Base-by-base conservation (phyloP, 2,329 filamentous ascomycete genomes). In the Pyrenochaeta sp. region DNA sequence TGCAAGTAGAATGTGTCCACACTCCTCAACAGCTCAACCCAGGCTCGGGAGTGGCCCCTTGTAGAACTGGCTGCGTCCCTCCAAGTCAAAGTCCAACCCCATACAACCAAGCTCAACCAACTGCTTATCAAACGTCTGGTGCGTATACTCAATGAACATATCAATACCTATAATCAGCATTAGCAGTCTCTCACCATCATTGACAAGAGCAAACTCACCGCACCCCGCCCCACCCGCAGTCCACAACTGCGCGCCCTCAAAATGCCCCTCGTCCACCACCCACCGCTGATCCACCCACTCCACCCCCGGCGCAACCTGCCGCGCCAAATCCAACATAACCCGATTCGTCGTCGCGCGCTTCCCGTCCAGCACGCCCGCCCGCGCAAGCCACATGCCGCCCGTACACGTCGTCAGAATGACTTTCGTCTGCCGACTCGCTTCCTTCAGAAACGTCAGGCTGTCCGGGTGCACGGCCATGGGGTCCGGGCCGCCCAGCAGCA, bases 341-440 rank as follows among this genome's bases (percentile, higher is more conserved):
- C 71, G 53, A 37, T 76, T 76, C 15, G 71, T 74, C 3, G 73
- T 75, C 7, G 61, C 66, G 47, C 67, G 72, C 58, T 61, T 68
- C 3, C 72, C 72, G 8, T 71, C 59, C 43, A 76, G 41, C 15
- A 69, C 54, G 0, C 72, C 72, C 6, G 64, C 47, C 38, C 49
- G 59, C 1, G 72, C 73, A 11, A 75, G 47, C 73, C 74, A 75
- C 51, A 73, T 55, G 2, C 56, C 61, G 2, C 73, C 72, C 11
- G 64, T 65, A 48, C 72, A 75, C 3, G 70, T 74, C 2, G 71
- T 70, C 51, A 74, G 27, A 41, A 72, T 71, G 17, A 66, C 57
- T 18, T 58, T 64, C 6, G 70, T 72, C 60, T 60, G 57, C 41
- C 45, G 34, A 34, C 58, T 70, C 3, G 71, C 72, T 49, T 74